Evolutionary conservation across 352 stramenopile genomes (phyloP).

Genomic region (Thraustochytrium sp.): DNA sequence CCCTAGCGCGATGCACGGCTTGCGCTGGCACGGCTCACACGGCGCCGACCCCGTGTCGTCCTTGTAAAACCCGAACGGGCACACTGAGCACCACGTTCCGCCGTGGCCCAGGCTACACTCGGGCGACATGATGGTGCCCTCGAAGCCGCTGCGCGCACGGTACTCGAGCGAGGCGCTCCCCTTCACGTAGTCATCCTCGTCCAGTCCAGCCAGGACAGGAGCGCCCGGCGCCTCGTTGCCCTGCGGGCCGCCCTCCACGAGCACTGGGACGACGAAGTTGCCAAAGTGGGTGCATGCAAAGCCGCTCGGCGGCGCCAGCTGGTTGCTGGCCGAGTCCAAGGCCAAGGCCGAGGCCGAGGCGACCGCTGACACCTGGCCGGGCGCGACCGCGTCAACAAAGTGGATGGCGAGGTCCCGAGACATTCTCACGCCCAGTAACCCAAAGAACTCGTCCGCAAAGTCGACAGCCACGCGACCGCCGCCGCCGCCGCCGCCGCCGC

Average conservation of each 20-base stretch:
- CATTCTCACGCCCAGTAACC: neutral
- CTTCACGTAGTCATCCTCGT: too few relatives aligned
- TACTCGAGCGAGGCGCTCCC: neutral
- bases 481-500: slow-evolving; percentile 22
- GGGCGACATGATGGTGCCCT: neutral
- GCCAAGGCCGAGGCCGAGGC: too few relatives aligned
- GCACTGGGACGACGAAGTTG: neutral
- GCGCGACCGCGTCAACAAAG: neutral
- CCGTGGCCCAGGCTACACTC: slow-evolving; percentile 8
- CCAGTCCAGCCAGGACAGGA: neutral
- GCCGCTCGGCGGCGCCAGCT: neutral
- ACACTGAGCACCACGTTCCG: neutral
- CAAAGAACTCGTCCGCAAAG: slow-evolving; percentile 34
- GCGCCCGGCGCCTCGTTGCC: neutral
- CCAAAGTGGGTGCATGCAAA: slow-evolving; percentile 36
- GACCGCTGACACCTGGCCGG: neutral
- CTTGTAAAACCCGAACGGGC: slow-evolving; percentile 26
- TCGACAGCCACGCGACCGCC: neutral
- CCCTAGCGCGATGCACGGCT: neutral
- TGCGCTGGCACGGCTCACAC: neutral
- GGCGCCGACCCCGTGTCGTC: neutral
- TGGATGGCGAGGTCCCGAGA: too few relatives aligned
- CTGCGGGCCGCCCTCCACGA: neutral
- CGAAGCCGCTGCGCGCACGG: neutral
- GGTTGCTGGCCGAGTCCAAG: neutral